Evolutionary conservation across 257 asterid genomes (phyloP), one percentile per base, ranked within the genome.

Genomic region (Voacanga thouarsii): DNA sequence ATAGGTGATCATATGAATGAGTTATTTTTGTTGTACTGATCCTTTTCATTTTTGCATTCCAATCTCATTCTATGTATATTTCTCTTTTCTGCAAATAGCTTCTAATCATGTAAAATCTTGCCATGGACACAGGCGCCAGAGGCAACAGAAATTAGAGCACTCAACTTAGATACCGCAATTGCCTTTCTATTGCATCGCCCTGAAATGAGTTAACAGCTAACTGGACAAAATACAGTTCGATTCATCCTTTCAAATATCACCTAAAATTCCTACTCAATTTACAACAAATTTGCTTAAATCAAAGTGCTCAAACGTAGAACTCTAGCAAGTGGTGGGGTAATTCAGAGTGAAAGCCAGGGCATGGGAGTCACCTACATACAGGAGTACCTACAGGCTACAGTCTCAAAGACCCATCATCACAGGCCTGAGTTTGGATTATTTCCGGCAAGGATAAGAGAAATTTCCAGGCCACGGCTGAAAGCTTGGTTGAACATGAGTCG

Each of bases 401-500:
- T 61, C 67, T 30, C 15, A 66, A 6, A 19, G 7, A 16, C 18
- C 18, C 1, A 24, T 16, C 15, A 39, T 85, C 77, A 95, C 10
- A 93, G 82, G 50, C 90, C 97, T 59, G 93, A 84, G 68, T 95
- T 95, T 3, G 98, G 98, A 84, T 93, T 95, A 90, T 93, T 88
- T 73, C 99, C 98, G 47, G 98, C 97, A 75, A 95, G 98, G 89
- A 95, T 93, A 45, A 95, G 99, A 21, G 99, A 95, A 61, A 93
- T 95, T 79, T 95, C 98, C 69, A 95, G 92, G 45, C 98, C 99
- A 56, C 99, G 87, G 72, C 99, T 95, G 90, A 95, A 95, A 4
- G 99, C 99, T 87, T 93, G 98, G 89, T 95, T 95, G 89, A 87
- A 95, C 99, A 95, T 95, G 59, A 95, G 96, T 76, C 99, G 90